Conservation (phyloP, 306 rosid genomes). For the Mimosa pudica region DNA sequence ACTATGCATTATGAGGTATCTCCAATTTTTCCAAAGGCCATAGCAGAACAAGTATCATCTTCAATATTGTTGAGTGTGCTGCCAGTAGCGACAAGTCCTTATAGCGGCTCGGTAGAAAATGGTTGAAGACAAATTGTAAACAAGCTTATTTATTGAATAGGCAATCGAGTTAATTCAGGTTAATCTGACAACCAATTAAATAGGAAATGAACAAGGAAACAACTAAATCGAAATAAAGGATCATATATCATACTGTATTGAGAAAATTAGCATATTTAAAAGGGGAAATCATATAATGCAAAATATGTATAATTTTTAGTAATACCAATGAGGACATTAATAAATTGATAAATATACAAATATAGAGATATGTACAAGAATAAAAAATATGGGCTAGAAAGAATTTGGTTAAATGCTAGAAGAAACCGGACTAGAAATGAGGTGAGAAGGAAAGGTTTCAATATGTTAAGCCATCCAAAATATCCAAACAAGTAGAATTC, state of each 20-base stretch:
- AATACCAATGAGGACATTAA: neutral
- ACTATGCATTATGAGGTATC: too few species aligned
- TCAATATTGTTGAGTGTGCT: too few species aligned
- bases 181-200: neutral
- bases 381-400: neutral
- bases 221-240: too few species aligned
- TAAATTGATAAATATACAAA: neutral
- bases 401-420: neutral
- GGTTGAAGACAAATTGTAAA: too few species aligned
- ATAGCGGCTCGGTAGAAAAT: too few species aligned
- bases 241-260: neutral
- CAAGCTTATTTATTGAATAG: too few species aligned
- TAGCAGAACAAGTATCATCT: too few species aligned
- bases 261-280: neutral
- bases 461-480: conserved; percentile 58
- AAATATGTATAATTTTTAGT: neutral
- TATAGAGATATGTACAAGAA: conserved; percentile 33
- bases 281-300: neutral
- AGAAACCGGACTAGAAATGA: neutral
- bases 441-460: conserved; percentile 8
- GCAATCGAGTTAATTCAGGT: too few species aligned
- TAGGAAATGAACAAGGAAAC: neutral
- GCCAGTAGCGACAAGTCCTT: too few species aligned
- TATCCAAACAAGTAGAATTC: conserved; percentile 48
- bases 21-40: too few species aligned